Evolutionary conservation across 805 yeast species (phyloP).

Genomic region (Ogataea nonfermentans): DNA sequence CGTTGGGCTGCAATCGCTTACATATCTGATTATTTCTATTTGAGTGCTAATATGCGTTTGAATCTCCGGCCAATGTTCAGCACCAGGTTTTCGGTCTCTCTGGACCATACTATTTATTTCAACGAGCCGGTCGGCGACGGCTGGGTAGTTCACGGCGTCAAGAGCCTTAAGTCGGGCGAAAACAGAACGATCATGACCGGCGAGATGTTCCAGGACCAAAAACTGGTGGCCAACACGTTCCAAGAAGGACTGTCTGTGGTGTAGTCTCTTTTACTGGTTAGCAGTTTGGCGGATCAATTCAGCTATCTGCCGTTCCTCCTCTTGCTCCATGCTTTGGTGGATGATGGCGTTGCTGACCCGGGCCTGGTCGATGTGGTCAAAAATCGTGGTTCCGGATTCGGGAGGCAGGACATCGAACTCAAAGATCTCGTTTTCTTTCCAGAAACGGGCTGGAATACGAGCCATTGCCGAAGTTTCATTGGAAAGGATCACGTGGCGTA

Average conservation of each 20-base stretch:
- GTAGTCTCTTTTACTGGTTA: slow-evolving; percentile 12
- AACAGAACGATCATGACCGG: slow-evolving; percentile 57
- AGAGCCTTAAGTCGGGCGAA: slow-evolving; percentile 47
- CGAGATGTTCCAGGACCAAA: slow-evolving; percentile 51
- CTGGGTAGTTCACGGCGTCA: slow-evolving; percentile 52
- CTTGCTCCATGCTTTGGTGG: slow-evolving; percentile 21
- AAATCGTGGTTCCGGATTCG: slow-evolving; percentile 40
- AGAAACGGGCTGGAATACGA: slow-evolving; percentile 57
- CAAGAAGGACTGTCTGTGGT: slow-evolving; percentile 61
- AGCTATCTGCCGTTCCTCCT: slow-evolving; percentile 27
- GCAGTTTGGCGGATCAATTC: slow-evolving; percentile 20
- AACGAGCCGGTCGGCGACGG: slow-evolving; percentile 47
- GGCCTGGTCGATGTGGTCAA: slow-evolving; percentile 47
- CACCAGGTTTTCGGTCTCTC: slow-evolving; percentile 52
- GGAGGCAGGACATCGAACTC: slow-evolving; percentile 80
- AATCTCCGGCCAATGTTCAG: slow-evolving; percentile 45
- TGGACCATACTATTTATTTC: slow-evolving; percentile 68
- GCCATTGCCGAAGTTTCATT: slow-evolving; percentile 74
- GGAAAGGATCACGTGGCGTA: slow-evolving; percentile 67
- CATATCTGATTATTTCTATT: slow-evolving; percentile 55
- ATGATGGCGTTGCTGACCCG: slow-evolving; percentile 42
- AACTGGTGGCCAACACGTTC: slow-evolving; percentile 55
- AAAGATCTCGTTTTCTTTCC: slow-evolving; percentile 59
- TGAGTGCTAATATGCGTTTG: slow-evolving; percentile 51
- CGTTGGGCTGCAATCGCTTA: slow-evolving; percentile 59